These are phyloP conservation scores for Gossypium schwendimanii DNA, from an alignment of 441 rosid species.

Conservation along the genomic window DNA sequence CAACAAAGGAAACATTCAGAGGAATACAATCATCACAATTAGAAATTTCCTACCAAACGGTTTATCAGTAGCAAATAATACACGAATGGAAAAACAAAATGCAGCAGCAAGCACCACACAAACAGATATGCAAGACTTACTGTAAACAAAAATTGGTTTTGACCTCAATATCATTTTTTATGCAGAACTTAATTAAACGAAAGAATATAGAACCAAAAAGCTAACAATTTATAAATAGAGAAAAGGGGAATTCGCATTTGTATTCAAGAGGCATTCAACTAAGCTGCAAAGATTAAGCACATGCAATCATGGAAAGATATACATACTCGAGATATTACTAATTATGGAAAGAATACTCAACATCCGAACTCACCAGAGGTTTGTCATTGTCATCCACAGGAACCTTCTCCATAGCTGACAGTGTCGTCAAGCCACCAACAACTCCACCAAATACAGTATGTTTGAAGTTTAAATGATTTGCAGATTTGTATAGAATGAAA, in stretches of 20 bases:
- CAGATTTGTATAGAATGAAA: conserved; percentile 94
- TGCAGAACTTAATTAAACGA: background rate
- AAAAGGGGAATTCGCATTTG: background rate
- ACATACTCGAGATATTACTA: background rate
- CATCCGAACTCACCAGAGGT: conserved; percentile 54
- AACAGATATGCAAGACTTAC: background rate
- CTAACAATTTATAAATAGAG: background rate
- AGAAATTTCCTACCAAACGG: background rate
- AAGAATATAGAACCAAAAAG: background rate
- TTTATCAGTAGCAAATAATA: background rate
- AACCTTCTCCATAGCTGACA: conserved; percentile 85
- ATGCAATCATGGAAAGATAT: background rate
- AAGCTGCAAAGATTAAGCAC: background rate
- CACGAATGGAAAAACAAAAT: background rate
- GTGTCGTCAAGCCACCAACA: conserved; percentile 77
- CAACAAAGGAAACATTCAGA: background rate
- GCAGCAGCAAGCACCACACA: background rate
- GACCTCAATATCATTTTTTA: background rate
- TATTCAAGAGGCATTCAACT: background rate
- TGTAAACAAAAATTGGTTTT: background rate
- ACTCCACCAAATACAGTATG: conserved; percentile 90
- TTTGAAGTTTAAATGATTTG: conserved; percentile 80
- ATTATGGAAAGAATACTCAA: background rate
- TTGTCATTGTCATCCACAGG: conserved; percentile 72
- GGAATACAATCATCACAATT: background rate